Base-by-base conservation (phyloP, 176 grass and related monocot species). In the Alloteropsis semialata region DNA sequence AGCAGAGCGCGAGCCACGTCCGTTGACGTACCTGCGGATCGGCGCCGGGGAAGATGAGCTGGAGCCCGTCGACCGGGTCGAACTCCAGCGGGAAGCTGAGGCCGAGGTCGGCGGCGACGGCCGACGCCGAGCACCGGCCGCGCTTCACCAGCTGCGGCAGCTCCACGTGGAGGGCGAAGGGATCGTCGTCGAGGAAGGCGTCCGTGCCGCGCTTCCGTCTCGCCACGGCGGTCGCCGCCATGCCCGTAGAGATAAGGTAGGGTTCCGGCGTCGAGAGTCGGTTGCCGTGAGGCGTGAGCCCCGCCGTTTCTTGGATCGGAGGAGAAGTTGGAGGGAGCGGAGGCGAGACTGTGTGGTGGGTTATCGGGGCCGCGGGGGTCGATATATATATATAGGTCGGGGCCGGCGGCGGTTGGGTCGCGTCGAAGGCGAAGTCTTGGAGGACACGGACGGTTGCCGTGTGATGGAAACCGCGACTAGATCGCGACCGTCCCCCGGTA, bases 1-100 rank as follows among this genome's bases (percentile, higher is more conserved):
- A 34, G 8, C 21, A 82, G 22, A 83, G 69, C 50, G 6, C 19
- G 50, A 53, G 19, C 7, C 46, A 75, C 10, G 46, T 21, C 19
- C 62, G 51, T 5, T 0, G 9, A 38, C 15, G n/a, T 10, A 89
- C 83, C 78, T 82, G 54, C 17, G 55, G 83, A 8, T 89, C 83
- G 7, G 78, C 77, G 16, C 3, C 60, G 33, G 88, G 83, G 72
- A 89, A 89, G 64, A 85, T 76, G 64, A 85, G 88, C 56, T 77
- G 77, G 10, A 89, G 88, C 54, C 53, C 43, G 8, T 76, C 72
- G 36, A 85, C 13, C 2, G 88, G 83, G 12, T 89, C 78, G 45
- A 64, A 71, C 12, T 89, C 83, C 15, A 89, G 50, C 65, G 65
- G 65, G 24, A 44, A 46, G 54, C 55, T 82, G 14, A 85, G 11